Evolutionary conservation across 768 basidiomycete genomes (phyloP), one percentile per base, ranked within the genome.

Genomic region (Boletus insuetus): DNA sequence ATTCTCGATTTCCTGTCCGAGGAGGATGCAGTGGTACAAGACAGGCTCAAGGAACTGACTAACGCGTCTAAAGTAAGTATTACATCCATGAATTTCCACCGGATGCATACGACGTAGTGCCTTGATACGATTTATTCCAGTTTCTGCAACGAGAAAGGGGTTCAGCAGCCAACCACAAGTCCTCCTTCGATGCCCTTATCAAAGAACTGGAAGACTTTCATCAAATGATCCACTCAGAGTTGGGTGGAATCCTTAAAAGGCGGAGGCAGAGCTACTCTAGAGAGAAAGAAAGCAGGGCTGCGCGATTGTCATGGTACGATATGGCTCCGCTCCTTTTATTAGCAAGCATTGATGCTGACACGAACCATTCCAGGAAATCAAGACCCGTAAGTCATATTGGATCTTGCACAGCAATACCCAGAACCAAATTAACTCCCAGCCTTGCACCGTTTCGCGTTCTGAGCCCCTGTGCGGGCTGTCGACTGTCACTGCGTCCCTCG

Each of bases 1-100:
- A 29, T 64, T 47, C 63, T 64, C 6, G 55, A 62, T 29, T 62
- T 62, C 51, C 41, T 64, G 20, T 54, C 64, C 4, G 39, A 62
- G 12, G 47, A 51, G 6, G 22, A 48, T 20, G 57, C 50, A 2
- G 41, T 22, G 4, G 53, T 44, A 13, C 47, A 59, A 43, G 60
- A 59, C 43, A 59, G 40, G 34, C 44, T 64, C 26, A 52, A 59
- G 26, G 64, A 64, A 41, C 43, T 64, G 42, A 31, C 19, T 10
- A 53, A 41, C n/a, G 22, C 44, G 1, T 59, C 53, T 2, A 56
- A 53, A 22, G 64, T 64, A 39, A 17, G 59, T 24, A 3, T 37
- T 4, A 2, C 34, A 6, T 32, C 24, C 20, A n/a, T 10, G 20
- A 8, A 5, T 31, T 17, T 32, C 20, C 13, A 26, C 10, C 4